These are phyloP conservation scores for Rhododendron henanense DNA, from an alignment of 148 eudicot species.

Conservation along the genomic window DNA sequence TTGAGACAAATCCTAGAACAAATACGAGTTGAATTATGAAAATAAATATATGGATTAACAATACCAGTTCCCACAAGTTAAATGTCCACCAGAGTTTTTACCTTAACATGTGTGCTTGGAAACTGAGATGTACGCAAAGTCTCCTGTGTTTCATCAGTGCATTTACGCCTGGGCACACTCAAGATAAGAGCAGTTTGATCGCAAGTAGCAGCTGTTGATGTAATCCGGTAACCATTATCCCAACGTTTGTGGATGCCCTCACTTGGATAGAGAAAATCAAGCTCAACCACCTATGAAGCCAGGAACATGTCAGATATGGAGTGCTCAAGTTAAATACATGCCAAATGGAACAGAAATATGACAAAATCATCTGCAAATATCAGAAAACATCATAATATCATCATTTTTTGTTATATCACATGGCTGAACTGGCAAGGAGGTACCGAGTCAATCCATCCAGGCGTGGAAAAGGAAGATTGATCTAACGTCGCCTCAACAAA, in stretches of 20 bases:
- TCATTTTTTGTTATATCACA: not conserved
- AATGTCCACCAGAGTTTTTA: conserved; percentile 17
- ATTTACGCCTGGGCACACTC: conserved; percentile 80
- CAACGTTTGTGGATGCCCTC: conserved; percentile 88
- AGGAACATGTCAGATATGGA: not conserved
- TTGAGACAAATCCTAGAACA: not conserved
- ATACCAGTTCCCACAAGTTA: not conserved
- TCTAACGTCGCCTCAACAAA: too few relatives aligned
- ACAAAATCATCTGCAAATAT: not conserved
- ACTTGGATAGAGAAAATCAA: conserved; percentile 88
- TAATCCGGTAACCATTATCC: conserved; percentile 77
- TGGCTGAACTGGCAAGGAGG: not conserved
- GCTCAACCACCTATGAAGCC: conserved; percentile 64
- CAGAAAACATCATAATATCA: not conserved
- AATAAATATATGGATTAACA: not conserved
- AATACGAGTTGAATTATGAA: not conserved
- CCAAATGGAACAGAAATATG: not conserved
- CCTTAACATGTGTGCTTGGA: conserved; percentile 95
- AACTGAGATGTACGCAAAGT: conserved; percentile 84
- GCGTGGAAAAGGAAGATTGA: too few relatives aligned
- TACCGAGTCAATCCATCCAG: not conserved
- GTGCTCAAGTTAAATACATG: not conserved
- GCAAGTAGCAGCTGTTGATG: conserved; percentile 70
- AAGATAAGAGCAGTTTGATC: conserved; percentile 87
- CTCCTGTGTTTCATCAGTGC: conserved; percentile 79